Evolutionary conservation across 2,329 filamentous ascomycete genomes (phyloP).

Genomic region (Pseudomassariella vexata): DNA sequence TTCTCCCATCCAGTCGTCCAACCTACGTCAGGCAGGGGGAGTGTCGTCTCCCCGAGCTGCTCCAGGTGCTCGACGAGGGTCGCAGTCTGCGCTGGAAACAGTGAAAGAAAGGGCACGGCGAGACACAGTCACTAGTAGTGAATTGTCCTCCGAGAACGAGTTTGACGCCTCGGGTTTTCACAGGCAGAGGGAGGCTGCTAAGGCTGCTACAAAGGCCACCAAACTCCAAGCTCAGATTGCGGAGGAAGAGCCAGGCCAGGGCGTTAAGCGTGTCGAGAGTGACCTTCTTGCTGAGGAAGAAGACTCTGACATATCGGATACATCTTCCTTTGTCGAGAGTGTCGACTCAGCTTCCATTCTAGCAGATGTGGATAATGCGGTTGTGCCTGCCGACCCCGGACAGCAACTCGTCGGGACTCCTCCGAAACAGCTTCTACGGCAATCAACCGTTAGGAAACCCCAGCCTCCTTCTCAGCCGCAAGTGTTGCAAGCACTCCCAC

Average conservation of each 20-base stretch:
- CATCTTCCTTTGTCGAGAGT: slow-evolving; percentile 60
- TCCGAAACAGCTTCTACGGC: slow-evolving; percentile 52
- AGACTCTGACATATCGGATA: slow-evolving; percentile 55
- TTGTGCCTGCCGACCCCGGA: slow-evolving; percentile 47
- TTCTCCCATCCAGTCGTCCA: slow-evolving; percentile 71
- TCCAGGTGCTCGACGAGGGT: slow-evolving; percentile 53
- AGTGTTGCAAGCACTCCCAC: slow-evolving; percentile 61
- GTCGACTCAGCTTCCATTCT: slow-evolving; percentile 68
- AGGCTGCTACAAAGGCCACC: slow-evolving; percentile 48
- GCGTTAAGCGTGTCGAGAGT: slow-evolving; percentile 39
- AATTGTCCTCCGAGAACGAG: slow-evolving; percentile 79
- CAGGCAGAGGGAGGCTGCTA: slow-evolving; percentile 55
- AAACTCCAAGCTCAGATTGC: slow-evolving; percentile 48
- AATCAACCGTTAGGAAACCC: slow-evolving; percentile 59
- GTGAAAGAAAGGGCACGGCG: slow-evolving; percentile 64
- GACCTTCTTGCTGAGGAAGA: slow-evolving; percentile 52
- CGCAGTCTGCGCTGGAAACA: slow-evolving; percentile 64
- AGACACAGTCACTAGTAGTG: slow-evolving; percentile 76
- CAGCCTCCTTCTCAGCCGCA: slow-evolving; percentile 50
- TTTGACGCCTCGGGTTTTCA: slow-evolving; percentile 63
- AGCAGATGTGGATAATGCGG: slow-evolving; percentile 55
- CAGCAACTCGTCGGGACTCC: slow-evolving; percentile 59
- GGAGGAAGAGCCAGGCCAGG: slow-evolving; percentile 38
- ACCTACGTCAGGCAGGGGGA: slow-evolving; percentile 47
- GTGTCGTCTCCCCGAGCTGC: slow-evolving; percentile 42